phyloP scores from a whole-genome alignment of 768 basidiomycete species.

The Crassisporium funariophilum region DNA sequence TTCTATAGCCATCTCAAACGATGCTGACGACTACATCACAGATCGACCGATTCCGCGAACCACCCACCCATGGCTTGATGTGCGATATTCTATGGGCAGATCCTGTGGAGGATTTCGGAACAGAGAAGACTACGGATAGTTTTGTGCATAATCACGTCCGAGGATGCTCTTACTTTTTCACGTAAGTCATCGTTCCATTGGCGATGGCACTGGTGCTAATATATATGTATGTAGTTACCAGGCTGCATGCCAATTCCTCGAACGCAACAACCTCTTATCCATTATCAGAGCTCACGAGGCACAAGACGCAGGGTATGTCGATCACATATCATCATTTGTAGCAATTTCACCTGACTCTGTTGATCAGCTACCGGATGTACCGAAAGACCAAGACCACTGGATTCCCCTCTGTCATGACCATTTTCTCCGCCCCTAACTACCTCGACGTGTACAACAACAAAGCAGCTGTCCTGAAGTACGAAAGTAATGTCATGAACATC shows the following conservation, averaged over 20 bases:
- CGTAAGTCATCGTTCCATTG: constrained; percentile 31
- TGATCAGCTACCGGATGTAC: constrained; percentile 90
- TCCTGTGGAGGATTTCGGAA: constrained; percentile 96
- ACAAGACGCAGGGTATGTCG: constrained; percentile 90
- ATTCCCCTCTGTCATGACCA: constrained; percentile 99
- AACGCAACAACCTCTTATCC: constrained; percentile 93
- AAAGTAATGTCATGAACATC: constrained; percentile 98
- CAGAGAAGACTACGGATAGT: constrained; percentile 87
- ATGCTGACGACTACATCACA: constrained; percentile 31
- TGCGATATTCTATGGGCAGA: constrained; percentile 99
- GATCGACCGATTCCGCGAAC: constrained; percentile 98
- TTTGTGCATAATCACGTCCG: constrained; percentile 97
- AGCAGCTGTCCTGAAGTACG: constrained; percentile 98
- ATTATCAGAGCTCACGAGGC: constrained; percentile 99
- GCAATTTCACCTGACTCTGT: constrained; percentile 3
- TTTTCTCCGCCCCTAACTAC: constrained; percentile 98
- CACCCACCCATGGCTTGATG: constrained; percentile 96
- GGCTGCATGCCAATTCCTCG: constrained; percentile 96
- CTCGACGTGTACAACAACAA: constrained; percentile 99
- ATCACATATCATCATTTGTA: not conserved
- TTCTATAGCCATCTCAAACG: not conserved
- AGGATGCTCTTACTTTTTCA: constrained; percentile 94
- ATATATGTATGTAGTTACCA: constrained; percentile 64
- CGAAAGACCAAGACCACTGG: constrained; percentile 98
- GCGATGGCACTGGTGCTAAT: constrained; percentile 8